These are phyloP conservation scores for Malassezia restricta DNA, from an alignment of 1,284 basidiomycete species.

Conservation along the genomic window DNA sequence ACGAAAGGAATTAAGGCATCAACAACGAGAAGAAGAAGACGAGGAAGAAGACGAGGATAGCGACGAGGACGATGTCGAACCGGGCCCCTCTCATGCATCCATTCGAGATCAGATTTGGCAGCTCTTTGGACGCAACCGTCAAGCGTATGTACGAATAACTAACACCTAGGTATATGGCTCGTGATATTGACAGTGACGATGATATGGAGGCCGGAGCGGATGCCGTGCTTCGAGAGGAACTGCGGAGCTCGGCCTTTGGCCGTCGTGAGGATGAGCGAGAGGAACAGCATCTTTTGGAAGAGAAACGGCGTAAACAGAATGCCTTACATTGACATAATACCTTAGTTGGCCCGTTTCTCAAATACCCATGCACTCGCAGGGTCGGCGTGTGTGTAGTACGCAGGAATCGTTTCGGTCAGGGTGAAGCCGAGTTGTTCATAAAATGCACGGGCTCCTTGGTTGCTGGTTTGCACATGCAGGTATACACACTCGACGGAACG, in stretches of 20 bases:
- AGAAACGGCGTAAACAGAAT: constrained; percentile 25
- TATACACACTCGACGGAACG: constrained; percentile 37
- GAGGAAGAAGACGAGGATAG: constrained; percentile 20
- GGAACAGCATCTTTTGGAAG: constrained; percentile 22
- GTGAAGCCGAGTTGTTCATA: constrained; percentile 47
- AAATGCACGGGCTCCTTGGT: constrained; percentile 43
- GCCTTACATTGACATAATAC: background rate
- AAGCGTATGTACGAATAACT: constrained; percentile 11
- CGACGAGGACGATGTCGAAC: constrained; percentile 17
- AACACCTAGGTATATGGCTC: constrained; percentile 19
- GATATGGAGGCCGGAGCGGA: constrained; percentile 43
- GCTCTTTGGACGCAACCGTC: constrained; percentile 33
- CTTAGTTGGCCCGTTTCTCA: constrained; percentile 16
- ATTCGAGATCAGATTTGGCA: constrained; percentile 37
- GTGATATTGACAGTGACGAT: constrained; percentile 34
- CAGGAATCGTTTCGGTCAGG: constrained; percentile 29
- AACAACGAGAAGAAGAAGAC: constrained; percentile 2
- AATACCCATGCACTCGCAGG: constrained; percentile 47
- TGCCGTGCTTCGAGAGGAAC: constrained; percentile 32
- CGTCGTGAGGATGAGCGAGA: constrained; percentile 33
- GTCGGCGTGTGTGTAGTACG: constrained; percentile 41
- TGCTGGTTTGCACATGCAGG: constrained; percentile 47
- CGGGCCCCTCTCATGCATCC: background rate
- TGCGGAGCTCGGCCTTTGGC: constrained; percentile 24
- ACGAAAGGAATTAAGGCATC: background rate